Conservation (phyloP, 805 yeast species). For the Naumovozyma baii region DNA sequence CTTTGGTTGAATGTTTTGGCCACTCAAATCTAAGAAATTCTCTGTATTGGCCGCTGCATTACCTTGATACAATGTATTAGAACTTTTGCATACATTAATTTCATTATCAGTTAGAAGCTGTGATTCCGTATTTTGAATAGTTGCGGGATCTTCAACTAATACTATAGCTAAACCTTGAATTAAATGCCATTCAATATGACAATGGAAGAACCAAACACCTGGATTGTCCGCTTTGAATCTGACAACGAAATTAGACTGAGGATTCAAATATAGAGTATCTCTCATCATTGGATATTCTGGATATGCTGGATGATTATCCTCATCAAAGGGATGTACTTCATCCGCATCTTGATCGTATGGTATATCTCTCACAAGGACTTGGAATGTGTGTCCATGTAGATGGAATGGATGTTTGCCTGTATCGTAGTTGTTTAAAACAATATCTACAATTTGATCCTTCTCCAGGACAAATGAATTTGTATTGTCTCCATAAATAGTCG, state of each 20-base stretch:
- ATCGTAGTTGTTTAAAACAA: slow-evolving; percentile 77
- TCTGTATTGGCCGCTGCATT: slow-evolving; percentile 82
- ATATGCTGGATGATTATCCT: slow-evolving; percentile 38
- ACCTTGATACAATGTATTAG: slow-evolving; percentile 48
- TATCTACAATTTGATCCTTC: slow-evolving; percentile 51
- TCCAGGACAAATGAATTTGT: slow-evolving; percentile 64
- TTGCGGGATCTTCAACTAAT: slow-evolving; percentile 60
- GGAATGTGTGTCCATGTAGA: slow-evolving; percentile 84
- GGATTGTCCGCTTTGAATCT: slow-evolving; percentile 81
- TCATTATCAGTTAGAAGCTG: slow-evolving; percentile 58
- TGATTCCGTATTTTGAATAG: slow-evolving; percentile 36
- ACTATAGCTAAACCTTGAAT: slow-evolving; percentile 71
- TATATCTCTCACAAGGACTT: slow-evolving; percentile 63
- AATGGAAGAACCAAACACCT: slow-evolving; percentile 91
- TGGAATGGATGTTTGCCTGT: slow-evolving; percentile 97
- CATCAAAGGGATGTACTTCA: slow-evolving; percentile 49
- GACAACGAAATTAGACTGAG: slow-evolving; percentile 57
- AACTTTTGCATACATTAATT: slow-evolving; percentile 48
- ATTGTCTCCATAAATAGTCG: slow-evolving; percentile 61
- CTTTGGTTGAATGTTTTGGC: slow-evolving; percentile 61
- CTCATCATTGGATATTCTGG: slow-evolving; percentile 59
- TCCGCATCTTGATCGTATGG: slow-evolving; percentile 45
- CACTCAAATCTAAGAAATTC: slow-evolving; percentile 56
- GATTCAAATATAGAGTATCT: slow-evolving; percentile 62
- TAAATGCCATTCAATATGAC: slow-evolving; percentile 82